Conservation (phyloP, 176 grass and related monocot species). For the Dendrocalamus sinicus region DNA sequence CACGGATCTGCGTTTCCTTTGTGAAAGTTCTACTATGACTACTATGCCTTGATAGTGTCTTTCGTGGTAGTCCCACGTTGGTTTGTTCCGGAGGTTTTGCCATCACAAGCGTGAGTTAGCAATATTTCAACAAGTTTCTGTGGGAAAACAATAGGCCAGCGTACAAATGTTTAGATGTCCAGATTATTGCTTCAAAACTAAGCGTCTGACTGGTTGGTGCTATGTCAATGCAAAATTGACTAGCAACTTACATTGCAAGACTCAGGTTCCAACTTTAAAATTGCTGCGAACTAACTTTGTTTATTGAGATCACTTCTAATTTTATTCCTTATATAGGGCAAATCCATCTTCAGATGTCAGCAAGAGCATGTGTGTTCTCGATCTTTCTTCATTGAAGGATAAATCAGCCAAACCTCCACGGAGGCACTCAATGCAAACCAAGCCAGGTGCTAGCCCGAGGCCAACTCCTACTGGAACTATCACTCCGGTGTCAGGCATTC, state of each 20-base stretch:
- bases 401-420: constrained; percentile 67
- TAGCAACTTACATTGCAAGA: constrained; percentile 7
- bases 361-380: constrained; percentile 75
- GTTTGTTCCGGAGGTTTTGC: constrained; percentile 19
- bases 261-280: constrained; percentile 22
- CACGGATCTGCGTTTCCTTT: background rate
- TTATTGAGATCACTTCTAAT: constrained; percentile 12
- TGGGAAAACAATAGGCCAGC: constrained; percentile 36
- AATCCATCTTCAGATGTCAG: constrained; percentile 65
- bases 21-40: background rate
- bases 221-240: constrained; percentile 40
- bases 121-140: background rate
- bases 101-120: constrained; percentile 17
- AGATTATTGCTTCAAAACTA: constrained; percentile 40
- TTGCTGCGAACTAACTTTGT: background rate
- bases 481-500: constrained; percentile 57
- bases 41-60: background rate
- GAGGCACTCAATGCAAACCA: constrained; percentile 74
- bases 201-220: constrained; percentile 49
- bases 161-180: background rate
- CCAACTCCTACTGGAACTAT: constrained; percentile 50
- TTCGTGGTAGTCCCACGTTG: background rate
- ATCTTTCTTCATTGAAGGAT: constrained; percentile 58
- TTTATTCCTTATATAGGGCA: constrained; percentile 55
- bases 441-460: constrained; percentile 60